Evolutionary conservation across 2,329 filamentous ascomycete species (phyloP).

Genomic region (Botrytis galanthina): DNA sequence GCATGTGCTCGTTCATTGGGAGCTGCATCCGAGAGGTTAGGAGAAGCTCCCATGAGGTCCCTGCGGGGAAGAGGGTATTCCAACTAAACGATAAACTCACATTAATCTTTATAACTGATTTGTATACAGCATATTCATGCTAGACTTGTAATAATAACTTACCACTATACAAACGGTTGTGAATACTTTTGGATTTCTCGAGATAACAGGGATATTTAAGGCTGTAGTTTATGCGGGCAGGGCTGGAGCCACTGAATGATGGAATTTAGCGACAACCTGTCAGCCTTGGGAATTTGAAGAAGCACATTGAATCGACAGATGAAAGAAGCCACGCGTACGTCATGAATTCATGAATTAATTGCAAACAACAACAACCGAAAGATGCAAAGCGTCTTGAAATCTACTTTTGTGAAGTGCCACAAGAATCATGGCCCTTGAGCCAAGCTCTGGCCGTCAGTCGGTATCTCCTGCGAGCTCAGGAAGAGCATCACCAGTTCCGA

Average conservation of each 20-base stretch:
- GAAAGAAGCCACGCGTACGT: constrained; percentile 29
- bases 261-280: constrained; percentile 19
- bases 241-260: constrained; percentile 18
- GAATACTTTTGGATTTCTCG: background rate
- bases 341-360: constrained; percentile 20
- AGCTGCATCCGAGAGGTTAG: constrained; percentile 19
- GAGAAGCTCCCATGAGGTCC: constrained; percentile 30
- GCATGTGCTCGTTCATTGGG: constrained; percentile 27
- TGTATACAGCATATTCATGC: background rate
- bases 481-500: constrained; percentile 70
- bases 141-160: constrained; percentile 5
- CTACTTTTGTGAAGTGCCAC: constrained; percentile 29
- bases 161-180: background rate
- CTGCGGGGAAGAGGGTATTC: background rate
- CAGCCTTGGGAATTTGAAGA: constrained; percentile 19
- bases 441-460: constrained; percentile 54
- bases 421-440: constrained; percentile 62
- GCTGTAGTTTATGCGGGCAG: constrained; percentile 14
- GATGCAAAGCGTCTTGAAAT: constrained; percentile 29
- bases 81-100: background rate
- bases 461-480: constrained; percentile 81
- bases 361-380: constrained; percentile 20
- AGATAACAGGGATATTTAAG: constrained; percentile 14
- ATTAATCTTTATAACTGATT: background rate
- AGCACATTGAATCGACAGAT: constrained; percentile 4